Evolutionary conservation across 2,329 filamentous ascomycete species (phyloP), one percentile per base, ranked within the genome.

Genomic region (Stagonosporopsis cucurbitacearum): DNA sequence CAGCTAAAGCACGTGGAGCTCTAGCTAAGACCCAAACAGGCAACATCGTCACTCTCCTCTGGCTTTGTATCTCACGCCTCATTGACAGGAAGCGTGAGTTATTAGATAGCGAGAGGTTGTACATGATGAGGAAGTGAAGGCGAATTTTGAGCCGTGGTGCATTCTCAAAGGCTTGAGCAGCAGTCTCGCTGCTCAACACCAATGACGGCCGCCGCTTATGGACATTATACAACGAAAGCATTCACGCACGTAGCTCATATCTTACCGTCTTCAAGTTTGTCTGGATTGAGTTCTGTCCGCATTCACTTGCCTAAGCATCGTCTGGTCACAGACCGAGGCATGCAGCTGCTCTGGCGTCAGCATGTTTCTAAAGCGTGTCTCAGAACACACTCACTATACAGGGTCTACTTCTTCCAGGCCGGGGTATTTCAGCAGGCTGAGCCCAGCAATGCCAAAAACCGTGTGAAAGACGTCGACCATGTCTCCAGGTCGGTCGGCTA

Each of bases 391-490:
- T 80, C 79, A 90, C 87, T 98, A 99, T 40, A 91, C 86, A 28
- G 95, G 91, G 74, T 99, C 91, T 48, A 99, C 88, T 57, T 89
- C 86, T 66, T 89, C 84, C 39, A 97, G 77, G 1, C 88, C 91
- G 6, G 89, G 86, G 69, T 90, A 91, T 11, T 87, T 87, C 25
- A 98, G 79, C 52, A 99, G 82, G 72, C 92, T 96, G 64, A 99
- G 78, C 2, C 95, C 95, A 19, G 93, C 90, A 61, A 97, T 78
- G 22, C 91, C 92, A 74, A 99, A 99, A 49, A 88, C 80, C 0
- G 95, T 98, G 72, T 99, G 95, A 80, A 96, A 99, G 30, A 99
- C 93, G 79, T 99, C 95, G 20, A 97, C 94, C 88, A 94, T 92
- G 70, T 99, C 88, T 23, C 91, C 93, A 9, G 95, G 94, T 58